Conservation (phyloP, 192 early-diverging fungal genomes). For the Geranomyces variabilis region DNA sequence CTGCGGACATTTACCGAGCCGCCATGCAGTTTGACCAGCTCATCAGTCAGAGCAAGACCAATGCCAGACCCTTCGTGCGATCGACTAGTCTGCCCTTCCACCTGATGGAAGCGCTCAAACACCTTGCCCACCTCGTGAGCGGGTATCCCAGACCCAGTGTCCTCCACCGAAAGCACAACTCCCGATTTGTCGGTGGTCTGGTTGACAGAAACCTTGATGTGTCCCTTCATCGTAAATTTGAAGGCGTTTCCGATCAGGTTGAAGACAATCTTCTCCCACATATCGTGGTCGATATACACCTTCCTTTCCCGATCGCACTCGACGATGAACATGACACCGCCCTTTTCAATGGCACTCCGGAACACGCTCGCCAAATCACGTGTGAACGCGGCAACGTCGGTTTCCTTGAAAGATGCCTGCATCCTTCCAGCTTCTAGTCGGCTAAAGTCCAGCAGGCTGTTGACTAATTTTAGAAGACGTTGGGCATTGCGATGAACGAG, state of each 20-base stretch:
- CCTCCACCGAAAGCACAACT: constrained; percentile 35
- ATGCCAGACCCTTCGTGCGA: constrained; percentile 66
- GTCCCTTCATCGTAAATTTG: constrained; percentile 51
- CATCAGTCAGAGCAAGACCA: constrained; percentile 57
- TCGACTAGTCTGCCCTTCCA: constrained; percentile 56
- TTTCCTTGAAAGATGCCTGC: constrained; percentile 53
- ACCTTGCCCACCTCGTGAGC: constrained; percentile 46
- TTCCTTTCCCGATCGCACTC: constrained; percentile 31
- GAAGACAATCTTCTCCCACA: constrained; percentile 67
- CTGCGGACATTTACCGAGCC: constrained; percentile 49
- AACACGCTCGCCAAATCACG: constrained; percentile 56
- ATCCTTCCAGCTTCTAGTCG: constrained; percentile 59
- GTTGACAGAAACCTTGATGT: constrained; percentile 30
- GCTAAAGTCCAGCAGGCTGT: constrained; percentile 58
- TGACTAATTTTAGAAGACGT: constrained; percentile 60
- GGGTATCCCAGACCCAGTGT: constrained; percentile 60
- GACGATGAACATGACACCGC: constrained; percentile 46
- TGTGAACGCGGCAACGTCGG: constrained; percentile 52
- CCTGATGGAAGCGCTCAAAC: constrained; percentile 65
- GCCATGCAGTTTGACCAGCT: constrained; percentile 58
- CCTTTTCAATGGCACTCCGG: constrained; percentile 53
- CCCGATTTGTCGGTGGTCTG: constrained; percentile 40
- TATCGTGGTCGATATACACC: constrained; percentile 58
- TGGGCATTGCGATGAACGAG: constrained; percentile 55
- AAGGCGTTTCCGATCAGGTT: constrained; percentile 61